Percentiles rank a stretch among this genome's conserved stretches.
Evolutionary conservation across 331 rosid genomes (phyloP).

Genomic region (Phaseolus coccineus): DNA sequence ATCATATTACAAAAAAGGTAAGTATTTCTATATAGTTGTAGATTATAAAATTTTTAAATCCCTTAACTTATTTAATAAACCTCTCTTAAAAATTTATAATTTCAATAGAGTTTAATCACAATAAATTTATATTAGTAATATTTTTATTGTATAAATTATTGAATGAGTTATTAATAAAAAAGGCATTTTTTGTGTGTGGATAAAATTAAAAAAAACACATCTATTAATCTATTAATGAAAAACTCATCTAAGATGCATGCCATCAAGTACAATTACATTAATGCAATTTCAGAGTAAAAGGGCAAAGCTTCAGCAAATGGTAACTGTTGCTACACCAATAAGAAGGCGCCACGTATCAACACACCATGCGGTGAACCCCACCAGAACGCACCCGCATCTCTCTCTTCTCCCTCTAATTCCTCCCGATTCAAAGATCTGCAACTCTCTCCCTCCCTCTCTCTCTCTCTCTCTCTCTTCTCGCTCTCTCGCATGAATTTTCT

Average conservation of each 20-base stretch:
- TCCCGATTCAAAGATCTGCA: constrained; percentile 71
- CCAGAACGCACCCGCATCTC: constrained; percentile 40
- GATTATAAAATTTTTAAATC: too few relatives aligned
- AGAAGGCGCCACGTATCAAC: constrained; percentile 41
- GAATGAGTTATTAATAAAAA: too few relatives aligned
- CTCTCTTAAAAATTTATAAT: too few relatives aligned
- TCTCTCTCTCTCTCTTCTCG: constrained; percentile 38
- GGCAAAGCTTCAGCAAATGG: constrained; percentile 1
- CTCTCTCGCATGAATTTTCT: constrained; percentile 39
- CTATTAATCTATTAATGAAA: too few relatives aligned
- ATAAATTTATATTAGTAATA: too few relatives aligned
- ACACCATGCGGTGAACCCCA: constrained; percentile 41
- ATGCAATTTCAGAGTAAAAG: background rate
- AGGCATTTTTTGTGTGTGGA: too few relatives aligned
- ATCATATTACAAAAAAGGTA: too few relatives aligned
- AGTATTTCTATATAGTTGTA: too few relatives aligned
- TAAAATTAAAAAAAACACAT: too few relatives aligned
- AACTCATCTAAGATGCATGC: background rate
- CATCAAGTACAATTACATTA: background rate
- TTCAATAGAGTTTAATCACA: too few relatives aligned
- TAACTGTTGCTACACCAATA: constrained; percentile 21
- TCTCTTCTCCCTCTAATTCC: constrained; percentile 45
- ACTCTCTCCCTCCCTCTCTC: constrained; percentile 47
- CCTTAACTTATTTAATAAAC: too few relatives aligned
- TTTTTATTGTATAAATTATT: too few relatives aligned